These are phyloP conservation scores for Solanum chiquidenum DNA, from an alignment of 257 asterid genomes.

Conservation along the genomic window DNA sequence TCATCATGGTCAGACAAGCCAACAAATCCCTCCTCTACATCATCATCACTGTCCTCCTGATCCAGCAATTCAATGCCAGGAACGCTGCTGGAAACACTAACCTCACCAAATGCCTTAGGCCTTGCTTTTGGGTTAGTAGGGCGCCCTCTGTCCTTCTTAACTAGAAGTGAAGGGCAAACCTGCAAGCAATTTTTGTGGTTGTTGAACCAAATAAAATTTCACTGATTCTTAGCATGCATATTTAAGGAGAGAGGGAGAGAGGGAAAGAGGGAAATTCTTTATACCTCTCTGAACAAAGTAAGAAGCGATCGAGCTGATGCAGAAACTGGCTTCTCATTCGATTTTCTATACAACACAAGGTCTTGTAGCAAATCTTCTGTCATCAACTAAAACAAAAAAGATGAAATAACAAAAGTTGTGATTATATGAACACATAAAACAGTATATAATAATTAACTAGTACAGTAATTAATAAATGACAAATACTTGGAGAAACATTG, in stretches of 20 bases:
- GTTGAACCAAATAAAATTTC: background rate
- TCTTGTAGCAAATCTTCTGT: conserved; percentile 98
- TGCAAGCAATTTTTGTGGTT: conserved; percentile 20
- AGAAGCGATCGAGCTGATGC: conserved; percentile 86
- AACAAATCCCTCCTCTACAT: conserved; percentile 17
- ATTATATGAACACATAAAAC: background rate
- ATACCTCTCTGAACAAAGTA: conserved; percentile 78
- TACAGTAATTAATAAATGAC: background rate
- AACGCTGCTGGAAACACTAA: conserved; percentile 47
- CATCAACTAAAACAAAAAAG: conserved; percentile 55
- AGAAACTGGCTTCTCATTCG: conserved; percentile 83
- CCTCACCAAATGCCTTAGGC: conserved; percentile 89
- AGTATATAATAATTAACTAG: background rate
- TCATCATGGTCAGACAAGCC: conserved; percentile 18
- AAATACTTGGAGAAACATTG: background rate
- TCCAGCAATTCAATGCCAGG: conserved; percentile 81
- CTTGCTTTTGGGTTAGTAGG: conserved; percentile 56
- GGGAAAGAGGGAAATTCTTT: background rate
- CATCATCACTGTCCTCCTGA: conserved; percentile 40
- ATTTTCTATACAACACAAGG: conserved; percentile 74
- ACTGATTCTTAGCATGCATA: background rate
- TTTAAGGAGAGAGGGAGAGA: background rate
- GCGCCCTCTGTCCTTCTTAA: conserved; percentile 92
- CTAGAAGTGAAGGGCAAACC: conserved; percentile 83
- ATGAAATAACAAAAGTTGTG: background rate